phyloP scores from a whole-genome alignment of 2,329 filamentous ascomycete species.

The Pestalotiopsis fici region DNA sequence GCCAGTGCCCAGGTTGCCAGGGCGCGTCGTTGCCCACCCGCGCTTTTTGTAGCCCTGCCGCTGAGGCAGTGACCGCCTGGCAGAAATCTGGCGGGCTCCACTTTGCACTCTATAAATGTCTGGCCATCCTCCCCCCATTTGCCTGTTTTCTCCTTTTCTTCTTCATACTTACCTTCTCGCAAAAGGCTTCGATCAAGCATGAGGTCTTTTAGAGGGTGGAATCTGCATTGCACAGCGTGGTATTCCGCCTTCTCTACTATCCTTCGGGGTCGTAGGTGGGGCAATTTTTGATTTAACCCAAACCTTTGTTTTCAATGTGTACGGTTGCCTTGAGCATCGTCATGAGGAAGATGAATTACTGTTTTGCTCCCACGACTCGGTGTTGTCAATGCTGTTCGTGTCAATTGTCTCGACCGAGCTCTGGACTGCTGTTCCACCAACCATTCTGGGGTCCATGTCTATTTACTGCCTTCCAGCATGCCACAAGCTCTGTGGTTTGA shows the following conservation, averaged over 20 bases:
- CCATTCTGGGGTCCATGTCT: no score
- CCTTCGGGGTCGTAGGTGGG: slow-evolving; percentile 1
- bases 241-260: neutral
- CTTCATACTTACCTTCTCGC: slow-evolving; percentile 4
- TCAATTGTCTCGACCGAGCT: no score
- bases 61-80: neutral
- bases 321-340: neutral
- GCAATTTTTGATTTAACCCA: slow-evolving; percentile 2
- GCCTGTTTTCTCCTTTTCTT: neutral
- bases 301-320: slow-evolving; percentile 1
- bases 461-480: no score
- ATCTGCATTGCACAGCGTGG: slow-evolving; percentile 1
- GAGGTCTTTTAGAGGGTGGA: neutral
- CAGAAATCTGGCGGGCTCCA: neutral
- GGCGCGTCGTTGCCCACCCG: neutral
- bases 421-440: no score
- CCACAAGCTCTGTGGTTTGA: no score
- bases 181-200: neutral
- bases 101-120: neutral
- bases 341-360: slow-evolving; percentile 1
- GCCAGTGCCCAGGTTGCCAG: no score
- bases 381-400: no score
- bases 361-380: no score
- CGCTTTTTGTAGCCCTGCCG: neutral
- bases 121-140: neutral